These are phyloP conservation scores for Yamadazyma kitorensis DNA, from an alignment of 805 yeast species.

Conservation along the genomic window DNA sequence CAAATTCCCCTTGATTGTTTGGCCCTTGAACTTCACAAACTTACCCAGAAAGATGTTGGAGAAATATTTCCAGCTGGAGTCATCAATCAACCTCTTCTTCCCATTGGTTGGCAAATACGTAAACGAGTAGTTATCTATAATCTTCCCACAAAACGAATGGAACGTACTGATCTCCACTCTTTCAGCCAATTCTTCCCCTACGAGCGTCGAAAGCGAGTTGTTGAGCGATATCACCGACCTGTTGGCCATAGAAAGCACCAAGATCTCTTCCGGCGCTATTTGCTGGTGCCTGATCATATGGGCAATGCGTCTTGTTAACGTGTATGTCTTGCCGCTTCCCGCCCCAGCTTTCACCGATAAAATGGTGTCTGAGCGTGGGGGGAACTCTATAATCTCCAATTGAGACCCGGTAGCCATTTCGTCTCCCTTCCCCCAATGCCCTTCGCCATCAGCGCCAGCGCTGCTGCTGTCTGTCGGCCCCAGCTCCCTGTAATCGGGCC, in stretches of 20 bases:
- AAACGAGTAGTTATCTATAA: conserved; percentile 39
- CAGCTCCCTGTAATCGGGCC: too few relatives aligned
- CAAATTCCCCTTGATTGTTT: conserved; percentile 20
- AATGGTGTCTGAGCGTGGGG: conserved; percentile 36
- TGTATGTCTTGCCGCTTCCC: conserved; percentile 70
- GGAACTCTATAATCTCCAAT: conserved; percentile 40
- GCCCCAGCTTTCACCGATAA: conserved; percentile 65
- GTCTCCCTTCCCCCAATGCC: too few relatives aligned
- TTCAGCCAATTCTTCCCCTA: conserved; percentile 32
- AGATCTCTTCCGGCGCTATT: conserved; percentile 50
- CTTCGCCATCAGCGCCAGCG: too few relatives aligned
- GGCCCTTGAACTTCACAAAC: conserved; percentile 25
- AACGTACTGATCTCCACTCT: conserved; percentile 53
- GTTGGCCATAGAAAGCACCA: conserved; percentile 67
- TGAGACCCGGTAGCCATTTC: conserved; percentile 34
- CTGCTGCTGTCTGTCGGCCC: too few relatives aligned
- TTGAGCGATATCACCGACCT: conserved; percentile 56
- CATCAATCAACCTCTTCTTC: conserved; percentile 45
- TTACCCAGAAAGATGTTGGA: conserved; percentile 34
- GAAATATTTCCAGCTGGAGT: conserved; percentile 47
- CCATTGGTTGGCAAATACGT: conserved; percentile 11
- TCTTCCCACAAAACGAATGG: conserved; percentile 57
- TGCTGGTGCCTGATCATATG: conserved; percentile 37
- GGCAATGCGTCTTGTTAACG: conserved; percentile 53
- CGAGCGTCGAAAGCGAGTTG: conserved; percentile 23